Conservation (phyloP, 179 eudicot species). For the Dionaea muscipula region DNA sequence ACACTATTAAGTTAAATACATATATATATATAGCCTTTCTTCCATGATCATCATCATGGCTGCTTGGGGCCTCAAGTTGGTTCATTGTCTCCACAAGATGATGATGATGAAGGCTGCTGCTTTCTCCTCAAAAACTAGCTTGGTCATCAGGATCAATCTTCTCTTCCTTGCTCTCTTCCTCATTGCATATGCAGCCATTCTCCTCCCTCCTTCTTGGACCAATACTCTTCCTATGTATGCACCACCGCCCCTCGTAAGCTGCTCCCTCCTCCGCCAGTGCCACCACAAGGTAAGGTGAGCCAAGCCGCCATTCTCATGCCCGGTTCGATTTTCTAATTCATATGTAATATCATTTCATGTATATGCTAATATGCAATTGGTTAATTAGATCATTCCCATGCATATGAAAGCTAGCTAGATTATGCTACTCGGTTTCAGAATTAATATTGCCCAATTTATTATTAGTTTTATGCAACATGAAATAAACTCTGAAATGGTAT, state of each 20-base stretch:
- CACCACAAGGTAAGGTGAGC: constrained; percentile 98
- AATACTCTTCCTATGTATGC: constrained; percentile 3
- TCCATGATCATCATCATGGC: constrained; percentile 6
- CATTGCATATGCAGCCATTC: constrained; percentile 44
- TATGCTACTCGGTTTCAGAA: not conserved
- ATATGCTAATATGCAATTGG: not conserved
- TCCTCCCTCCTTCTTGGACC: constrained; percentile 40
- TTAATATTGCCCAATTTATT: not conserved
- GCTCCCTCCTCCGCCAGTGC: constrained; percentile 52
- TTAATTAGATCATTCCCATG: not conserved
- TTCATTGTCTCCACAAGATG: constrained; percentile 19
- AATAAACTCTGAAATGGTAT: not conserved
- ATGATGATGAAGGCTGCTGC: constrained; percentile 34
- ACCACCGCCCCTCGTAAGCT: constrained; percentile 26
- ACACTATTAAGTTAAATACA: not conserved
- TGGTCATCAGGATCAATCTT: constrained; percentile 61
- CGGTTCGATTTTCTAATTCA: not conserved
- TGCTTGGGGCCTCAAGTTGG: constrained; percentile 12
- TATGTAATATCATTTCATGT: not conserved
- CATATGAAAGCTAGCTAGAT: not conserved
- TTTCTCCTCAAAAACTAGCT: constrained; percentile 52
- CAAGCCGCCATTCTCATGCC: constrained; percentile 1
- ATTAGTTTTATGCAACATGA: not conserved
- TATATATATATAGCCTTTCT: not conserved
- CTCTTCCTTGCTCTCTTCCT: constrained; percentile 53